A percentile compares a stretch with the other conserved stretches of the same genome.
phyloP scores from a whole-genome alignment of 2,329 filamentous ascomycete genomes.

The Aspergillus quadricinctus region DNA sequence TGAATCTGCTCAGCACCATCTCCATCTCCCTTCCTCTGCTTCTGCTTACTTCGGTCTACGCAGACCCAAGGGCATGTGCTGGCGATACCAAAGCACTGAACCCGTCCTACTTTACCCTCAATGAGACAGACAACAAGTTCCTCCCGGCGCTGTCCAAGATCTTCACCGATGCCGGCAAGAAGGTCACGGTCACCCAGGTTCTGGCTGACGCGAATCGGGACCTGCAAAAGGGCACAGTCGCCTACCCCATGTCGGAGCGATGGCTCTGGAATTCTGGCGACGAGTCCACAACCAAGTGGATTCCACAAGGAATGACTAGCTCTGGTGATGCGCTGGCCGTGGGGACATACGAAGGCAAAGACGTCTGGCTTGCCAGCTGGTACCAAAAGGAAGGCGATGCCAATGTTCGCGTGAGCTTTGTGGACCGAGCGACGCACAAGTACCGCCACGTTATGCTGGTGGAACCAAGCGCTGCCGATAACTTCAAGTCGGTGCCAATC shows the following conservation, averaged over 20 bases:
- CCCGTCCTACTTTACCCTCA: constrained; percentile 9
- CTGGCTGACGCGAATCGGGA: constrained; percentile 15
- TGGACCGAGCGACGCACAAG: constrained; percentile 24
- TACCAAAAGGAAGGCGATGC: constrained; percentile 24
- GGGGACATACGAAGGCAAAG: constrained; percentile 30
- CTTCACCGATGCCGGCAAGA: constrained; percentile 9
- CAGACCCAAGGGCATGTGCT: neutral
- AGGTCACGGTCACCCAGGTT: constrained; percentile 11
- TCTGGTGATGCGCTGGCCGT: constrained; percentile 28
- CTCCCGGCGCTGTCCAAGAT: constrained; percentile 10
- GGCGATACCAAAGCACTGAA: neutral
- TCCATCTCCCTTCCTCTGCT: neutral
- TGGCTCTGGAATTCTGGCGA: constrained; percentile 26
- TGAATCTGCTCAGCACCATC: neutral
- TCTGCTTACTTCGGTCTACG: neutral
- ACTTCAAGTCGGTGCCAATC: constrained; percentile 29
- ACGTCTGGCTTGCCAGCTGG: constrained; percentile 35
- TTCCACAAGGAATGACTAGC: constrained; percentile 34
- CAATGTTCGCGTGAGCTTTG: constrained; percentile 29
- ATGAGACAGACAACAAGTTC: constrained; percentile 10
- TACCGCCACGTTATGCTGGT: constrained; percentile 36
- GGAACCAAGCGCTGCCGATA: constrained; percentile 28
- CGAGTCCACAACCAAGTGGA: constrained; percentile 29
- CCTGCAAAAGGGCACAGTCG: constrained; percentile 5
- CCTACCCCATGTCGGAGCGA: constrained; percentile 8